phyloP scores from a whole-genome alignment of 129 eudicot genomes.

The Flaveria ramosissima region DNA sequence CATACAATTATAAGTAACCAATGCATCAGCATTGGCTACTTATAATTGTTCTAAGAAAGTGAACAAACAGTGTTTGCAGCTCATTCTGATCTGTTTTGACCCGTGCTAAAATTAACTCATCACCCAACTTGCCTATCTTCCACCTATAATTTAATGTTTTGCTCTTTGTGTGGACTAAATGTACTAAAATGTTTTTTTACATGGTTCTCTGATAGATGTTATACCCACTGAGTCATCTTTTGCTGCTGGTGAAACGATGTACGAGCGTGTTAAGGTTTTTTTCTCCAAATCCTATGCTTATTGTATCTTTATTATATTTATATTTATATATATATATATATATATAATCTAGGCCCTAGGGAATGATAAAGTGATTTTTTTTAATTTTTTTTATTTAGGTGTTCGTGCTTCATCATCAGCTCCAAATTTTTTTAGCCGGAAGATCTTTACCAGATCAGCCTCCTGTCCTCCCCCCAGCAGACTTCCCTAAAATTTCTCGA shows the following conservation, averaged over 20 bases:
- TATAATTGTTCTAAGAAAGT: not conserved
- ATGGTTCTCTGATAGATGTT: conserved; percentile 43
- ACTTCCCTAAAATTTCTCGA: conserved; percentile 63
- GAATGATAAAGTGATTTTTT: conserved; percentile 21
- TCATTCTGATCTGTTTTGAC: not conserved
- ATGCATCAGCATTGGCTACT: not conserved
- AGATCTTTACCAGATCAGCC: conserved; percentile 80
- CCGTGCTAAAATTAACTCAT: not conserved
- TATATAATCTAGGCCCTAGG: not conserved
- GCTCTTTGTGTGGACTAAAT: not conserved
- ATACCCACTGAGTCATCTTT: conserved; percentile 67
- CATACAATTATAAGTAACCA: too few species aligned
- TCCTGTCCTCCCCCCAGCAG: conserved; percentile 51
- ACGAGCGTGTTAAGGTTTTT: conserved; percentile 87
- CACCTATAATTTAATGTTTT: not conserved
- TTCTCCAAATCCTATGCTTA: conserved; percentile 8
- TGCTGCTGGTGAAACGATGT: conserved; percentile 86
- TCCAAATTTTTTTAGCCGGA: conserved; percentile 66
- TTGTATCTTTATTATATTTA: conserved; percentile 9
- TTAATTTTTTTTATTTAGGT: conserved; percentile 43
- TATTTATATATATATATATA: not conserved
- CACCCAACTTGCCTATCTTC: not conserved
- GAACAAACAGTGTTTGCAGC: not conserved
- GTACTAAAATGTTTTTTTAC: conserved; percentile 10
- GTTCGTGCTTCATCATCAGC: conserved; percentile 81